Percentiles rank a stretch among this genome's conserved stretches.
Conservation (phyloP, 495 filamentous ascomycete genomes). For the Hypoxylon lienhwacheense region DNA sequence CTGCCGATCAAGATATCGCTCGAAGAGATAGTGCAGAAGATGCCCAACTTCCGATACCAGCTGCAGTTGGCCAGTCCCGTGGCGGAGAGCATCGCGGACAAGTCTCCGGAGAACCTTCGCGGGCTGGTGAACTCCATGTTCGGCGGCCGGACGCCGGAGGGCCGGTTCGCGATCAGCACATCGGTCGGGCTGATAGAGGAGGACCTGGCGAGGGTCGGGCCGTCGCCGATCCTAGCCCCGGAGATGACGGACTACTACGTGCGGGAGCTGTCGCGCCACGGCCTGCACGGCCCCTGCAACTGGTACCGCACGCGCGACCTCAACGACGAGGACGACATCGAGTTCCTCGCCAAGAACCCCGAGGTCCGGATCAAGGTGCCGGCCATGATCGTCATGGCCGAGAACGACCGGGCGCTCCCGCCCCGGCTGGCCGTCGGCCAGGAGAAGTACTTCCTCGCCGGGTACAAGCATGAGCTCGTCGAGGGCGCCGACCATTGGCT, state of each 20-base stretch:
- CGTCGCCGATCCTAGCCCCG: constrained; percentile 58
- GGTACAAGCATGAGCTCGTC: constrained; percentile 59
- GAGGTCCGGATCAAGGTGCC: constrained; percentile 62
- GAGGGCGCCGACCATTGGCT: constrained; percentile 68
- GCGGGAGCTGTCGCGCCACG: constrained; percentile 66
- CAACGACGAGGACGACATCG: constrained; percentile 76
- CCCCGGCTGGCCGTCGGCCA: constrained; percentile 68
- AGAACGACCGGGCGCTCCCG: constrained; percentile 67
- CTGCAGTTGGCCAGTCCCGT: constrained; percentile 69
- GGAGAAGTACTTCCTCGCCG: constrained; percentile 62
- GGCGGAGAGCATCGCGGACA: constrained; percentile 62
- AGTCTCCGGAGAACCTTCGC: constrained; percentile 57
- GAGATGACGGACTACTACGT: constrained; percentile 79
- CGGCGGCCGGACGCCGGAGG: constrained; percentile 60
- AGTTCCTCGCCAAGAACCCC: constrained; percentile 42
- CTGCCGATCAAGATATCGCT: constrained; percentile 50
- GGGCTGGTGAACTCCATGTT: constrained; percentile 71
- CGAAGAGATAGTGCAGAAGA: constrained; percentile 56
- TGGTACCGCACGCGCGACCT: constrained; percentile 77
- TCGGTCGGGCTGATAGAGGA: constrained; percentile 57
- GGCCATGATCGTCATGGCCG: constrained; percentile 71
- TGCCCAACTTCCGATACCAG: constrained; percentile 84
- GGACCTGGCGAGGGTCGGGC: constrained; percentile 54
- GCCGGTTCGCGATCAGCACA: constrained; percentile 57
- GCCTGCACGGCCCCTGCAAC: constrained; percentile 75